Base-by-base conservation (phyloP, 805 yeast species). In the Teunomyces lycoperdinae region DNA sequence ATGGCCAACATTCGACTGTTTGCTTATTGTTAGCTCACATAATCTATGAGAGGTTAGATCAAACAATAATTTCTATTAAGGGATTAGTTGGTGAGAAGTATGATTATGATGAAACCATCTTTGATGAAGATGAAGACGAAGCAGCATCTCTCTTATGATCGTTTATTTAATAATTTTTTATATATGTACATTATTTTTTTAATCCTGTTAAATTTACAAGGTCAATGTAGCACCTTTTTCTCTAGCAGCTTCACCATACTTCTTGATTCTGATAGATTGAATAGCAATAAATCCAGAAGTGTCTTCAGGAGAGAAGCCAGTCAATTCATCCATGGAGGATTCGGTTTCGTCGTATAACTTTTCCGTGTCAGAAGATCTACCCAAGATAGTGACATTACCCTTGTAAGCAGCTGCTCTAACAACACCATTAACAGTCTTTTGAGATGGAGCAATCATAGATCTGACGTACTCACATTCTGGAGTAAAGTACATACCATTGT, bases 391-490 rank as follows among this genome's bases (percentile, higher is more conserved):
- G 58, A 89, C 72, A 54, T 83, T 76, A 60, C 99, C 99, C 81
- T 94, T 94, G 84, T 92, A 94, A 56, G 86, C 84, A 66, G 90
- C 80, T 54, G 91, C 85, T 79, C 98, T 88, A 58, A 94, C 99
- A 57, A 84, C 85, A 75, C 99, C 99, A 67, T 94, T 94, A 62
- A 94, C 98, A 48, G 96, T 86, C 60, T 76, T 81, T 76, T 94
- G 99, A 34, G 98, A 91, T 50, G 97, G 97, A 52, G 82, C 83
- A 62, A 94, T 94, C 96, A 89, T 89, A 16, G 87, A 64, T 76
- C 97, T 87, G 65, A 89, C 85, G 69, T 85, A 94, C 75, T 92
- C 99, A 71, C 97, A 88, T 79, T 94, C 99, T 67, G 99, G 99
- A 40, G 96, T 84, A 80, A 89, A 94, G 79, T 92, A 94, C 81